Conservation (phyloP, 2,329 filamentous ascomycete genomes). For the Xylariaceae sp. region DNA sequence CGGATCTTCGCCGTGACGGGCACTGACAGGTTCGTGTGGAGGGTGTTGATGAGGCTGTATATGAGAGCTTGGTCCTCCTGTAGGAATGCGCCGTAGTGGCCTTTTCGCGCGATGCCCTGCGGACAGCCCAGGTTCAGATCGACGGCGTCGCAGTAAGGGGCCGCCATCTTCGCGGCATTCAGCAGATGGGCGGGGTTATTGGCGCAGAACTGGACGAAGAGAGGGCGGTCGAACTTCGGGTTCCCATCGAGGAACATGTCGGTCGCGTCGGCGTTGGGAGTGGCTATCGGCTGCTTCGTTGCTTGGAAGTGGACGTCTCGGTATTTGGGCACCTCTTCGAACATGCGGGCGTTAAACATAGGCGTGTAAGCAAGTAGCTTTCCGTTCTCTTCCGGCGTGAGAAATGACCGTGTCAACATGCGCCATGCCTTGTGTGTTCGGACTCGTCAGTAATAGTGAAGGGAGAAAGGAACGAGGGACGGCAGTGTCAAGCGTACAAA, state of each 20-base stretch:
- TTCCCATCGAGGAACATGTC: constrained; percentile 75
- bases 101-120: constrained; percentile 86
- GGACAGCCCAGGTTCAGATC: constrained; percentile 95
- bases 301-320: constrained; percentile 78
- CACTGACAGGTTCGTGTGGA: constrained; percentile 71
- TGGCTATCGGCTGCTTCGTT: constrained; percentile 32
- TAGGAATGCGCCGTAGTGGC: constrained; percentile 88
- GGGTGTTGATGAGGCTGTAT: constrained; percentile 71
- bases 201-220: constrained; percentile 95
- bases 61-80: constrained; percentile 89
- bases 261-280: constrained; percentile 6
- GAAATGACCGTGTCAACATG: constrained; percentile 89
- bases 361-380: constrained; percentile 83
- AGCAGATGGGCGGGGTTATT: constrained; percentile 79
- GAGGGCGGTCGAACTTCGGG: constrained; percentile 72
- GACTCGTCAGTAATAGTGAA: constrained; percentile 8
- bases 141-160: constrained; percentile 87
- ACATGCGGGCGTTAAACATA: constrained; percentile 93
- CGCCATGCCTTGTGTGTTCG: constrained; percentile 71
- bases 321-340: constrained; percentile 69
- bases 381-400: constrained; percentile 58
- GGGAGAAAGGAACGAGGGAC: background rate
- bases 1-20: constrained; percentile 95
- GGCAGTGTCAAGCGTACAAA: constrained; percentile 58
- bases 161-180: constrained; percentile 68